Base-by-base conservation (phyloP, 257 asterid genomes). In the Anisodus tanguticus region DNA sequence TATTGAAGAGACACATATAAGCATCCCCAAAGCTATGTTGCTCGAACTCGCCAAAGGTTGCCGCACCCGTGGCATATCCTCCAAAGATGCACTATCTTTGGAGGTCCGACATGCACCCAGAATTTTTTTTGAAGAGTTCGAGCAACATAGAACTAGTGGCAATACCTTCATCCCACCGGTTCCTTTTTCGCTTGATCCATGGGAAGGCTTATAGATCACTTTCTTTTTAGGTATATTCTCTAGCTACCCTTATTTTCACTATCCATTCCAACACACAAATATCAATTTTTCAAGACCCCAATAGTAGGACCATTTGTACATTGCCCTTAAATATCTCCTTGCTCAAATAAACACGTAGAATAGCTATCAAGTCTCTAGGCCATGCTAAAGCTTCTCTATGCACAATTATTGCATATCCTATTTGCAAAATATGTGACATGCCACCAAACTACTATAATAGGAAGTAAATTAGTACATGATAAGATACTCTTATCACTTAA, bases 381-480 rank as follows among this genome's bases (percentile, higher is more conserved):
- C 45, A 51, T 45, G 0, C 22, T 22, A 62, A 76, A 12, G 63
- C 58, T 76, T 76, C 69, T 76, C 35, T 12, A 81, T 12, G 76
- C 49, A 77, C 15, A n/a, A 77, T 15, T 53, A 71, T 86, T 86
- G 77, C 67, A 47, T 60, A 39, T 59, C 31, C 12, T 64, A 54
- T 62, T 63, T 47, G 11, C 51, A 16, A 22, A n/a, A 53, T 79
- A 85, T 16, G 64, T 1, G 53, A 83, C 82, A 74, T 68, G 68
- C 84, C 43, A 83, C 84, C 88, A 31, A 86, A 81, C 59, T 19
- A n/a, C 22, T 10, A 11, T 0, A 74, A 49, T 49, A 74, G 62
- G 60, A 74, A 74, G 62, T 74, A 2, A 74, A 41, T 22, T 0
- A 72, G 2, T 11, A 74, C 43, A 49, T 10, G 12, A 74, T 11